Evolutionary conservation across 2,329 filamentous ascomycete genomes (phyloP).

Genomic region (Diplocarpon mali): DNA sequence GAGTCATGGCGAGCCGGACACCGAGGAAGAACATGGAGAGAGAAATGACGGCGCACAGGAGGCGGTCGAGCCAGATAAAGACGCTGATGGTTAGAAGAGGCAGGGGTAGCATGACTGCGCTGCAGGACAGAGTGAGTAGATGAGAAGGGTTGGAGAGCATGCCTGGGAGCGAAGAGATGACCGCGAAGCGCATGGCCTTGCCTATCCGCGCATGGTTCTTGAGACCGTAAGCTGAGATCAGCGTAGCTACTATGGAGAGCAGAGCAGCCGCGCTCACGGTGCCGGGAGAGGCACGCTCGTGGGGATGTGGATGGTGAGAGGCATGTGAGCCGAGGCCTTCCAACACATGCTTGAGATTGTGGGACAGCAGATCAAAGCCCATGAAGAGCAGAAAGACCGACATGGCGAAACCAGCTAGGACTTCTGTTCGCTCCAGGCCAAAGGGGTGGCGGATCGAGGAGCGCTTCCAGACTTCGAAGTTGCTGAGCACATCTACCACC

Average conservation of each 20-base stretch:
- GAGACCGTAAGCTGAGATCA: conserved; percentile 76
- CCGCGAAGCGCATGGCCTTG: conserved; percentile 77
- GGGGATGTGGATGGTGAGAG: conserved; percentile 58
- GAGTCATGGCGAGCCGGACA: conserved; percentile 67
- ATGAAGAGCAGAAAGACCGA: conserved; percentile 96
- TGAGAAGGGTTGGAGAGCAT: conserved; percentile 93
- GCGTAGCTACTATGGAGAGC: conserved; percentile 69
- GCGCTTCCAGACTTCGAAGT: conserved; percentile 96
- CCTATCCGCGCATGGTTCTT: conserved; percentile 89
- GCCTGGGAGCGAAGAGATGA: conserved; percentile 69
- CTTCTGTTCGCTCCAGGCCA: conserved; percentile 81
- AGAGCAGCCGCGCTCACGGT: conserved; percentile 72
- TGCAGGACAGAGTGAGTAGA: conserved; percentile 84
- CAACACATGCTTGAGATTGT: conserved; percentile 86
- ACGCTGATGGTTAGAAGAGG: conserved; percentile 73
- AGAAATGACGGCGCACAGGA: conserved; percentile 72
- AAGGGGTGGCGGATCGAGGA: conserved; percentile 91
- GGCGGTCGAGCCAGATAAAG: conserved; percentile 72
- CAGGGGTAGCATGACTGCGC: conserved; percentile 65
- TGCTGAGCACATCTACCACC: conserved; percentile 81
- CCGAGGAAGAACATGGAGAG: conserved; percentile 83
- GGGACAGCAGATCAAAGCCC: conserved; percentile 87
- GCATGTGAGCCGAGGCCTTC: conserved; percentile 60
- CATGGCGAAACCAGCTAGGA: conserved; percentile 91
- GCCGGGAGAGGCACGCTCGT: conserved; percentile 60